These are phyloP conservation scores for Paraphoma chrysanthemicola DNA, from an alignment of 2,329 filamentous ascomycete genomes.

Conservation along the genomic window DNA sequence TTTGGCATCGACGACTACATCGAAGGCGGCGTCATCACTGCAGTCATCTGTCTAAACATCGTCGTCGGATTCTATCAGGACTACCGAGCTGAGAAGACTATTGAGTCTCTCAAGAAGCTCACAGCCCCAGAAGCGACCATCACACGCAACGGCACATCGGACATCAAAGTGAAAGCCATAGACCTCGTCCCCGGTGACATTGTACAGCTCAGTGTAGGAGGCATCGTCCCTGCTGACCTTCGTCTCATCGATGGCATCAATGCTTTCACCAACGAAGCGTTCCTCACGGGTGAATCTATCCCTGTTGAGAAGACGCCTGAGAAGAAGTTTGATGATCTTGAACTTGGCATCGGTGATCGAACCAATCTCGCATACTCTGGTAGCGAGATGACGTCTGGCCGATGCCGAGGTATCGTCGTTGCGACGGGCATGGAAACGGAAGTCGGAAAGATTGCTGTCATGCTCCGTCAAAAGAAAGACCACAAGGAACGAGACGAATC, in stretches of 20 bases:
- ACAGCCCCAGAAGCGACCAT: slow-evolving; percentile 49
- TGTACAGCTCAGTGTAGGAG: slow-evolving; percentile 56
- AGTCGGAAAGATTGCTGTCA: slow-evolving; percentile 75
- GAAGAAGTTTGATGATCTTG: slow-evolving; percentile 59
- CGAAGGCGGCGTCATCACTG: slow-evolving; percentile 68
- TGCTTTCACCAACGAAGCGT: slow-evolving; percentile 76
- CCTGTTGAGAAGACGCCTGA: slow-evolving; percentile 70
- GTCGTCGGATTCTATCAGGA: slow-evolving; percentile 66
- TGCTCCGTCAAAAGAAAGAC: slow-evolving; percentile 68
- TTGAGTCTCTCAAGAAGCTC: slow-evolving; percentile 50
- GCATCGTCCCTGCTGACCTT: slow-evolving; percentile 72
- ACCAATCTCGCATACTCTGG: slow-evolving; percentile 75
- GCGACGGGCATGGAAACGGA: slow-evolving; percentile 77
- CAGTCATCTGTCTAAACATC: slow-evolving; percentile 72
- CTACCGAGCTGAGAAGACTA: slow-evolving; percentile 53
- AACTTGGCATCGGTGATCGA: slow-evolving; percentile 68
- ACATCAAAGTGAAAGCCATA: slow-evolving; percentile 45
- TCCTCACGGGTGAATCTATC: slow-evolving; percentile 76
- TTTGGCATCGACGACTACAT: slow-evolving; percentile 71
- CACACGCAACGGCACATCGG: slow-evolving; percentile 41
- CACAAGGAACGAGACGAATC: slow-evolving; percentile 59
- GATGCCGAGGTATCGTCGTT: slow-evolving; percentile 72
- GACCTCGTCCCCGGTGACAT: slow-evolving; percentile 50
- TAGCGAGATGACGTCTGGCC: slow-evolving; percentile 74
- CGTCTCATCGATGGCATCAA: slow-evolving; percentile 72